phyloP scores from a whole-genome alignment of 306 rosid species.

The Biancaea sappan region DNA sequence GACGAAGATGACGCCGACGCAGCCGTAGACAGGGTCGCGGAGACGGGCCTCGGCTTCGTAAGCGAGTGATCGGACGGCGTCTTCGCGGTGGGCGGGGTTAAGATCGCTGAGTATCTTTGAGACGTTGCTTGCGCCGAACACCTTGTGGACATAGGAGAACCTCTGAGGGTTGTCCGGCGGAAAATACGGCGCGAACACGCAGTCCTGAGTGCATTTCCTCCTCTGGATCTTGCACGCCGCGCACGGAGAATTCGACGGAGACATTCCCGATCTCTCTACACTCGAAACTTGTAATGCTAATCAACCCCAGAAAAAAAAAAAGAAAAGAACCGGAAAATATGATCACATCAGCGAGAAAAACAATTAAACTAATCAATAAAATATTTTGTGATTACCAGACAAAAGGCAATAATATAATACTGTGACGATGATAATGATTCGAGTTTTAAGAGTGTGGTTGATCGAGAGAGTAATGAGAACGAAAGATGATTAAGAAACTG shows the following conservation, averaged over 20 bases:
- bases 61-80: constrained; percentile 52
- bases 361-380: no score
- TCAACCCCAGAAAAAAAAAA: not conserved
- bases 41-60: constrained; percentile 51
- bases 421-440: not conserved
- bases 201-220: constrained; percentile 75
- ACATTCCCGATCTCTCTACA: not conserved
- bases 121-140: constrained; percentile 81
- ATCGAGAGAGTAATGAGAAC: not conserved
- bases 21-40: constrained; percentile 46
- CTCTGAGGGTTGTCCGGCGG: constrained; percentile 82
- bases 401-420: not conserved
- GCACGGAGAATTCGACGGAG: constrained; percentile 64
- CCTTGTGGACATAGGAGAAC: constrained; percentile 70
- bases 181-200: constrained; percentile 80
- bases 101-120: constrained; percentile 68
- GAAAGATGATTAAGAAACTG: no score
- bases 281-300: not conserved
- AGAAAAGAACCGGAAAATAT: not conserved
- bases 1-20: constrained; percentile 34
- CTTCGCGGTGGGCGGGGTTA: constrained; percentile 56
- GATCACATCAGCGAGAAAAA: not conserved
- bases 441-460: not conserved
- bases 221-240: constrained; percentile 79
- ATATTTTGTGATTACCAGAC: not conserved